A percentile compares a stretch with the other conserved stretches of the same genome.
These are phyloP conservation scores for Suillus decipiens DNA, from an alignment of 768 basidiomycete genomes.

Conservation along the genomic window DNA sequence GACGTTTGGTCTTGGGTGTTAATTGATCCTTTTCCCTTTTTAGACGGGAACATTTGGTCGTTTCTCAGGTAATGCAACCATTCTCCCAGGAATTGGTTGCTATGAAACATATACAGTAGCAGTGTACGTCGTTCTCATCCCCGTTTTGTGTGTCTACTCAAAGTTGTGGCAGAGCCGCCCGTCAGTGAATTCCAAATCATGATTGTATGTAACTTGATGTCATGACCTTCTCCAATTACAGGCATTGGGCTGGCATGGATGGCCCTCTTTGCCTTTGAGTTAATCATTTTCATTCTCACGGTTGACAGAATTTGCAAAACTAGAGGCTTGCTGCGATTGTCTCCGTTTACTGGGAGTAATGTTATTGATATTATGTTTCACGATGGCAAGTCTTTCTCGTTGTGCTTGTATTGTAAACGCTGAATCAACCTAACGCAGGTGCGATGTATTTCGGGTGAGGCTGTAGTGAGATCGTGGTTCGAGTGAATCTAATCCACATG, in stretches of 20 bases:
- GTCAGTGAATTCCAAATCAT: background rate
- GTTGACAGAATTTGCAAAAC: background rate
- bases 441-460: background rate
- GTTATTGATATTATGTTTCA: background rate
- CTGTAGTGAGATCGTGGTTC: background rate
- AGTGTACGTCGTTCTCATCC: background rate
- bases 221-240: background rate
- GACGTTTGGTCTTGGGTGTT: background rate
- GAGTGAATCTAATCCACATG: background rate
- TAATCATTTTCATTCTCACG: background rate
- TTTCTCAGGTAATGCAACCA: background rate
- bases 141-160: background rate
- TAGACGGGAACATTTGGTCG: background rate
- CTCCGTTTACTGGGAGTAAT: background rate
- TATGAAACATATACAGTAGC: background rate
- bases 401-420: background rate
- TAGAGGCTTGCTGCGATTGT: background rate
- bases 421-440: background rate
- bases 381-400: background rate
- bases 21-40: background rate
- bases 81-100: background rate
- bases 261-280: background rate
- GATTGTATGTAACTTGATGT: background rate
- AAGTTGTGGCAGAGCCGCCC: background rate
- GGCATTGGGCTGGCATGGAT: background rate